These are phyloP conservation scores for Mycena olivaceomarginata DNA, from an alignment of 768 basidiomycete genomes.

Conservation along the genomic window DNA sequence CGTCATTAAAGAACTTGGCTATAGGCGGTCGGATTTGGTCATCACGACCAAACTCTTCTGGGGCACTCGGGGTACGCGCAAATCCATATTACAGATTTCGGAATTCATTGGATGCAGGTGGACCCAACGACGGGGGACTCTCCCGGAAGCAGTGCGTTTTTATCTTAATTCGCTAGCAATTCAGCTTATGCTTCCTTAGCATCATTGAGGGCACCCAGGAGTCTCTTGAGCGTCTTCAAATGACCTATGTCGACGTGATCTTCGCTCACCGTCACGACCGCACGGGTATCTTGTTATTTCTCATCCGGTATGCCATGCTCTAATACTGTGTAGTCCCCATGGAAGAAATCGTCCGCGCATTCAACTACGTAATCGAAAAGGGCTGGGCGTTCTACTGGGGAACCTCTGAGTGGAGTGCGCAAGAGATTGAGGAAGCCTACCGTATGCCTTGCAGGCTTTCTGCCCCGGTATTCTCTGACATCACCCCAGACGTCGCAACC, in stretches of 20 bases:
- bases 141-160: conserved; percentile 74
- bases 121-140: conserved; percentile 75
- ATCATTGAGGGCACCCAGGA: conserved; percentile 86
- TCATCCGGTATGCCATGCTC: neutral
- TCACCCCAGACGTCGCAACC: conserved; percentile 82
- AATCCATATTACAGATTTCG: neutral
- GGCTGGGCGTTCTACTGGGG: conserved; percentile 88
- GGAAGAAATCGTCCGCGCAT: conserved; percentile 89
- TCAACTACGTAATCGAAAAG: conserved; percentile 85
- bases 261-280: conserved; percentile 83
- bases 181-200: conserved; percentile 53
- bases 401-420: conserved; percentile 87
- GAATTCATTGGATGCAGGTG: conserved; percentile 46
- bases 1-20: conserved; percentile 83
- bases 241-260: conserved; percentile 86
- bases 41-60: conserved; percentile 91
- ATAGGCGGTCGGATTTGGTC: conserved; percentile 80
- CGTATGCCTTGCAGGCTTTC: conserved; percentile 75
- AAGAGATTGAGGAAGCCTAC: conserved; percentile 81
- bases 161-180: too few relatives aligned
- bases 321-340: conserved; percentile 65
- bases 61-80: conserved; percentile 66
- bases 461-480: conserved; percentile 76
- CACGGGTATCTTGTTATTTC: conserved; percentile 59
- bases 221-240: conserved; percentile 78